Percentiles rank a stretch among this genome's conserved stretches.
Evolutionary conservation across 2,329 filamentous ascomycete species (phyloP).

Genomic region (Lecanicillium sp.): DNA sequence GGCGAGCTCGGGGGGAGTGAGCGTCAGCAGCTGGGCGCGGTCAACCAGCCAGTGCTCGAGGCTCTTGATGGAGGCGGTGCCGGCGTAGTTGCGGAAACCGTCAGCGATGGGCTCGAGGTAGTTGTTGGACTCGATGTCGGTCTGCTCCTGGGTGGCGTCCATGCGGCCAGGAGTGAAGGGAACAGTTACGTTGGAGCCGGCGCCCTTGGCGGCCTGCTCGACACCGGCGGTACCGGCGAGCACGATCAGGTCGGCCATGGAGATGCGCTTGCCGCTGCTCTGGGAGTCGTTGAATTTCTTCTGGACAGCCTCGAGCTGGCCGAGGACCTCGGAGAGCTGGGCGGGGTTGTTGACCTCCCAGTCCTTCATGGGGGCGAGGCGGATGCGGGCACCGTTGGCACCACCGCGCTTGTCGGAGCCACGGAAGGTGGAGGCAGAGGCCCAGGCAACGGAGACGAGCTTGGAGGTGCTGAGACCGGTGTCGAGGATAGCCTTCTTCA

Average conservation of each 20-base stretch:
- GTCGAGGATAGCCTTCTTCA: constrained; percentile 64
- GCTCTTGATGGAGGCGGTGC: constrained; percentile 51
- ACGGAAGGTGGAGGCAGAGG: constrained; percentile 66
- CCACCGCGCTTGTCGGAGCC: constrained; percentile 75
- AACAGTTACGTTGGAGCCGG: constrained; percentile 47
- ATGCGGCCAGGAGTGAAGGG: constrained; percentile 68
- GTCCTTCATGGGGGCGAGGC: constrained; percentile 63
- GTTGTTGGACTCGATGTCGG: constrained; percentile 57
- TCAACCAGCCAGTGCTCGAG: constrained; percentile 68
- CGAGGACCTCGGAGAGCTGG: constrained; percentile 57
- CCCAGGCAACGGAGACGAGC: constrained; percentile 62
- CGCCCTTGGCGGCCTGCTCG: constrained; percentile 59
- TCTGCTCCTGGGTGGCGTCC: constrained; percentile 67
- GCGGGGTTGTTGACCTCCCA: constrained; percentile 71
- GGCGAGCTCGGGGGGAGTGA: constrained; percentile 65
- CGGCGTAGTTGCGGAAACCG: constrained; percentile 75
- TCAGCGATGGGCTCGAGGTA: constrained; percentile 66
- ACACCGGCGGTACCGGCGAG: constrained; percentile 65
- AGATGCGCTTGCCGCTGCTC: constrained; percentile 61
- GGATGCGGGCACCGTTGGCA: constrained; percentile 74
- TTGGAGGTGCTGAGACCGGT: constrained; percentile 54
- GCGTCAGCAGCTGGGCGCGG: constrained; percentile 62
- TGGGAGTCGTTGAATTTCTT: constrained; percentile 58
- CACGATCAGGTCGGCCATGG: constrained; percentile 72
- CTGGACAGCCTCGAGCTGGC: constrained; percentile 58